These are phyloP conservation scores for Vicia faba DNA, from an alignment of 306 rosid species.

Conservation along the genomic window DNA sequence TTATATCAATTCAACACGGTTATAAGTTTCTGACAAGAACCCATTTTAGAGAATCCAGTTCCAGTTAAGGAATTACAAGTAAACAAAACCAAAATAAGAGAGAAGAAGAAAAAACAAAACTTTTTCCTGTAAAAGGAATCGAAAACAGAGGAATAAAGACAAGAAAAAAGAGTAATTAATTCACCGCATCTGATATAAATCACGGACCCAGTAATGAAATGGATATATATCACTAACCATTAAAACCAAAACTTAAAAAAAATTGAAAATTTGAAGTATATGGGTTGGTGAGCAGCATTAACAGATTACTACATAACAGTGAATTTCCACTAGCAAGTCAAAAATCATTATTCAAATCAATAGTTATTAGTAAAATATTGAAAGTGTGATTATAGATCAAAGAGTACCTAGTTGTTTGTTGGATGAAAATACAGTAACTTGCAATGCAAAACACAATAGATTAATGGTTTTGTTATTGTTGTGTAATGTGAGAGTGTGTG, in stretches of 20 bases:
- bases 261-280: background rate
- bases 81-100: background rate
- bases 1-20: slow-evolving; percentile 26
- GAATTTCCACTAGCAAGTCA: slow-evolving; percentile 24
- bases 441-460: slow-evolving; percentile 28
- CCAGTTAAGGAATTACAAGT: slow-evolving; percentile 36
- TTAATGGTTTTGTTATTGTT: background rate
- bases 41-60: slow-evolving; percentile 23
- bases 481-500: too few species aligned
- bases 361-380: background rate
- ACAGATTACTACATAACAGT: slow-evolving; percentile 30
- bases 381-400: background rate
- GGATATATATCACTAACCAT: slow-evolving; percentile 26
- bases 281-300: slow-evolving; percentile 35
- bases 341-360: background rate
- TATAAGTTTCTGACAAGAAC: background rate
- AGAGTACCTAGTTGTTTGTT: slow-evolving; percentile 35
- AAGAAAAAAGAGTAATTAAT: slow-evolving; percentile 35
- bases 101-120: background rate
- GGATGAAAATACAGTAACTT: slow-evolving; percentile 21
- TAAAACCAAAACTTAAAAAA: background rate
- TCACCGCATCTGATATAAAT: slow-evolving; percentile 45
- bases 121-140: slow-evolving; percentile 33
- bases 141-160: slow-evolving; percentile 44
- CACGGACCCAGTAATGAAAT: slow-evolving; percentile 45